Conservation (phyloP, 768 basidiomycete species). For the Russula olivacea region DNA sequence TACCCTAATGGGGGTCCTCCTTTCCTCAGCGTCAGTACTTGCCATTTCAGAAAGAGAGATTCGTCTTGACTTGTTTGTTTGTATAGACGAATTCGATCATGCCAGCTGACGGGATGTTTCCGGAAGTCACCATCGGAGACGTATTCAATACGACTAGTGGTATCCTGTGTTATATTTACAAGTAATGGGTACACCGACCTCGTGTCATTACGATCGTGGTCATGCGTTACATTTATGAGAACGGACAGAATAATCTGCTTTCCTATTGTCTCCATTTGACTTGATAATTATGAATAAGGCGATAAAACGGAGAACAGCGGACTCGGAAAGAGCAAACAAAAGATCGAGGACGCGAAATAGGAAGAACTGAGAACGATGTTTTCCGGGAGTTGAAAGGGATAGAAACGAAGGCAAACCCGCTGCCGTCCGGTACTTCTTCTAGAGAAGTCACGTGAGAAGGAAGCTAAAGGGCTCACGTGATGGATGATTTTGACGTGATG, state of each 20-base stretch:
- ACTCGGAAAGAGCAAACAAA: no score
- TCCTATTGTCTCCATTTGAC: neutral
- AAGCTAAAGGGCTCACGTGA: no score
- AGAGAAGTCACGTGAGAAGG: no score
- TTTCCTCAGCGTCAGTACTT: conserved; percentile 22
- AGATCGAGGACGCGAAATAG: no score
- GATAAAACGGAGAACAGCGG: no score
- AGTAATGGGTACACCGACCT: conserved; percentile 19
- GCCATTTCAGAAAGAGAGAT: neutral
- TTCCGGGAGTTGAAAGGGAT: no score
- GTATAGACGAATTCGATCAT: conserved; percentile 30
- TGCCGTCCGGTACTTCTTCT: no score
- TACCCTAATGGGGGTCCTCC: conserved; percentile 31
- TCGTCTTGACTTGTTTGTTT: neutral
- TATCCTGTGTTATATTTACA: conserved; percentile 35
- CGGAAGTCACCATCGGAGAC: conserved; percentile 27
- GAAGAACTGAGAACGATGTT: no score
- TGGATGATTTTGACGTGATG: no score
- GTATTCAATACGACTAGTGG: conserved; percentile 32
- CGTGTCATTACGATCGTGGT: no score
- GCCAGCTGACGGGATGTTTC: conserved; percentile 30
- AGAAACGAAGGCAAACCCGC: no score
- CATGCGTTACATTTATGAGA: no score
- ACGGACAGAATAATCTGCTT: neutral
- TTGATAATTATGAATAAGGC: neutral